phyloP scores from a whole-genome alignment of 306 rosid genomes.

The Abrus precatorius region DNA sequence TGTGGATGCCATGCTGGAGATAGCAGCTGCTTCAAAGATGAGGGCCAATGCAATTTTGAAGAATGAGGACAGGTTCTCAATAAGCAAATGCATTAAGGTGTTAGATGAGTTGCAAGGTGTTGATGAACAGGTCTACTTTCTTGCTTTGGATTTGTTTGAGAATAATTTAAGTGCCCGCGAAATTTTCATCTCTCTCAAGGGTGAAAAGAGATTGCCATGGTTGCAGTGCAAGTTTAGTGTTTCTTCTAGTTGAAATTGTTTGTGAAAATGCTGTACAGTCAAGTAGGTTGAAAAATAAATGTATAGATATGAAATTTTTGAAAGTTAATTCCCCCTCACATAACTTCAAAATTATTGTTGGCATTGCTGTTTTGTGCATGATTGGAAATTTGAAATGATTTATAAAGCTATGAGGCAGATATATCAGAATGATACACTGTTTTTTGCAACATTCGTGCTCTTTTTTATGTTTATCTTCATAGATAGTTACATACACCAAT shows the following conservation, averaged over 20 bases:
- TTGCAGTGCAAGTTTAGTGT: constrained; percentile 72
- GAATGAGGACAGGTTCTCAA: constrained; percentile 79
- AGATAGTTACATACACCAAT: constrained; percentile 47
- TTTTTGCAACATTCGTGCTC: constrained; percentile 44
- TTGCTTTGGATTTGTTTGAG: constrained; percentile 87
- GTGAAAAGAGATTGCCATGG: constrained; percentile 75
- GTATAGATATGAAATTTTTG: constrained; percentile 36
- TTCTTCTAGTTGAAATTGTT: constrained; percentile 56
- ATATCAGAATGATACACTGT: constrained; percentile 34
- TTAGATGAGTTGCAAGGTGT: constrained; percentile 80
- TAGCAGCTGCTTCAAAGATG: constrained; percentile 84
- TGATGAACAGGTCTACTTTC: constrained; percentile 73
- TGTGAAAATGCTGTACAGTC: constrained; percentile 53
- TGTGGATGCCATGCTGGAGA: constrained; percentile 86
- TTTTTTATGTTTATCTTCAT: constrained; percentile 47
- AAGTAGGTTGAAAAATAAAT: constrained; percentile 39
- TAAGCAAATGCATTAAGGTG: constrained; percentile 82
- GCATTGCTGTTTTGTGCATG: constrained; percentile 35
- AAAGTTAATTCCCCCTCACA: constrained; percentile 37
- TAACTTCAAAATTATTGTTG: constrained; percentile 29
- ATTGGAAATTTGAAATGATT: constrained; percentile 49
- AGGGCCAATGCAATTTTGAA: constrained; percentile 80
- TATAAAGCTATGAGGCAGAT: constrained; percentile 25
- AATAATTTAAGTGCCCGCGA: constrained; percentile 66
- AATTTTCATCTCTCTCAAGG: constrained; percentile 77